phyloP scores from a whole-genome alignment of 306 rosid genomes.

The Ceratonia siliqua region DNA sequence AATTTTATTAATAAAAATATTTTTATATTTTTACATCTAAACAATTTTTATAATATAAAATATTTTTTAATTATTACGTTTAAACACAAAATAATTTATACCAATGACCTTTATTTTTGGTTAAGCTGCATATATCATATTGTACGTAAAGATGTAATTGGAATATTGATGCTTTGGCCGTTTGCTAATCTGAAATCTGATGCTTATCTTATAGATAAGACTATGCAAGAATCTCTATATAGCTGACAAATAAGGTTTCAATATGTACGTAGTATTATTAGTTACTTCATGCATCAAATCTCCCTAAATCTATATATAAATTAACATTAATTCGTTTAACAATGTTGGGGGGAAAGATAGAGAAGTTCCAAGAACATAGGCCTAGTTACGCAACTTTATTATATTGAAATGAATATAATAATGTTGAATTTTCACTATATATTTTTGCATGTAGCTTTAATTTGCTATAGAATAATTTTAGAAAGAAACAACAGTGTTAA shows the following conservation, averaged over 20 bases:
- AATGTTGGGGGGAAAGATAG: neutral
- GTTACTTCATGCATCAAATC: too few relatives aligned
- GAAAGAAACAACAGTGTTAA: conserved; percentile 6
- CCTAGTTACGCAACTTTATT: neutral
- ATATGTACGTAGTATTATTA: neutral
- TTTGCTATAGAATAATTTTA: neutral
- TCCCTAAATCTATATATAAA: neutral
- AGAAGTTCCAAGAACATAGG: neutral
- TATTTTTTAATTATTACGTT: too few relatives aligned
- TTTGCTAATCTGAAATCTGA: neutral
- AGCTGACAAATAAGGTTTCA: neutral
- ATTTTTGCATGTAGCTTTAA: neutral
- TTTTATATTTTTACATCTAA: too few relatives aligned
- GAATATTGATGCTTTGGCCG: conserved; percentile 16
- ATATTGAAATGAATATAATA: neutral
- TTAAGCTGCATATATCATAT: too few relatives aligned
- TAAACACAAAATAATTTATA: too few relatives aligned
- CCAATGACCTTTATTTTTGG: too few relatives aligned
- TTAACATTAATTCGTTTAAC: neutral
- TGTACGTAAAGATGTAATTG: neutral
- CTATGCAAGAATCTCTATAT: neutral
- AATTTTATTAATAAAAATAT: too few relatives aligned
- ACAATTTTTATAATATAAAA: too few relatives aligned
- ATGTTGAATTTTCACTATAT: neutral
- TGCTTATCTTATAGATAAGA: conserved; percentile 18